A percentile compares a stretch with the other conserved stretches of the same genome.
Evolutionary conservation across 371 early-diverging fungal species (phyloP).

Genomic region (Lichtheimia ramosa): DNA sequence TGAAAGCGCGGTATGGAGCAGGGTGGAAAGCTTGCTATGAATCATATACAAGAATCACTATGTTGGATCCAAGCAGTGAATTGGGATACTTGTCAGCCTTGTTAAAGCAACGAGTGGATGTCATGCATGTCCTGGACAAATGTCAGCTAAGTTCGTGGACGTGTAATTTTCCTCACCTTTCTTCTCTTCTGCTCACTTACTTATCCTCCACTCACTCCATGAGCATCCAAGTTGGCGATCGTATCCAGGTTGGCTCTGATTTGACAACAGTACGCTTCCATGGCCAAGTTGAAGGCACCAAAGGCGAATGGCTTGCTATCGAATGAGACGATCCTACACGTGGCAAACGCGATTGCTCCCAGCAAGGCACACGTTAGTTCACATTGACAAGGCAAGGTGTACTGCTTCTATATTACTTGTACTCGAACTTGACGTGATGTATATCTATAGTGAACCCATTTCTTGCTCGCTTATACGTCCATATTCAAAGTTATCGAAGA

Average conservation of each 20-base stretch:
- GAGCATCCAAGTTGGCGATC: slow-evolving; percentile 22
- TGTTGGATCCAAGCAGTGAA: no score
- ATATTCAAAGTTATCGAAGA: slow-evolving; percentile 48
- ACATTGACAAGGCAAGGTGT: slow-evolving; percentile 18
- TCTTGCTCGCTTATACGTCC: slow-evolving; percentile 78
- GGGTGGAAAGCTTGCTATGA: no score
- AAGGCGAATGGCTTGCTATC: slow-evolving; percentile 84
- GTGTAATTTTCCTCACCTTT: no score
- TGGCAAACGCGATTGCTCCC: slow-evolving; percentile 83
- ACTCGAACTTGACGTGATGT: not conserved
- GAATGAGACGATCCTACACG: slow-evolving; percentile 81
- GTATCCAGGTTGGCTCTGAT: slow-evolving; percentile 46
- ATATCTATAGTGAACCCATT: slow-evolving; percentile 25
- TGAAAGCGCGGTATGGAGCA: no score
- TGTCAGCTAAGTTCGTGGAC: no score
- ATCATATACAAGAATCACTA: no score
- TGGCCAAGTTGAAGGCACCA: slow-evolving; percentile 59
- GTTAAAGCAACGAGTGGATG: no score
- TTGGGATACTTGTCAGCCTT: no score
- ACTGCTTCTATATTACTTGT: not conserved
- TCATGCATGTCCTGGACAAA: no score
- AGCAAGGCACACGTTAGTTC: slow-evolving; percentile 70
- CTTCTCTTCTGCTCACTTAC: no score
- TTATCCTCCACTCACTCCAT: not conserved
- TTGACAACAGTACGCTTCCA: slow-evolving; percentile 67